Conservation (phyloP, 169 alveolate genomes). For the Cryptosporidium bovis region DNA sequence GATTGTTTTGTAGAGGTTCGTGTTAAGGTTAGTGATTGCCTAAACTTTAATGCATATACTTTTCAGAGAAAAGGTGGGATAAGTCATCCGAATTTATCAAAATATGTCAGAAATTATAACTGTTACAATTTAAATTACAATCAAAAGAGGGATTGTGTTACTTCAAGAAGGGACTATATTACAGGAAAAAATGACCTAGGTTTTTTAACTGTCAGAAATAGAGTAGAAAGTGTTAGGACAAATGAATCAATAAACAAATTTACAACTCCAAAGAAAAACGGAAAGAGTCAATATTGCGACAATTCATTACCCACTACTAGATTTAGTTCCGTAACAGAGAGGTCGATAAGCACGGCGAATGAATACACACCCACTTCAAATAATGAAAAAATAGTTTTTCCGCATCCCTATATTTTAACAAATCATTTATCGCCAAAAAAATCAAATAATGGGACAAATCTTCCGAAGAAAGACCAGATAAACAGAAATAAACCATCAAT, state of each 20-base stretch:
- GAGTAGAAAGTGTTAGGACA: neutral
- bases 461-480: neutral
- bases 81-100: neutral
- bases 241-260: neutral
- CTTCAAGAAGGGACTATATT: neutral
- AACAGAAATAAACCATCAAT: neutral
- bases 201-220: neutral
- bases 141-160: neutral
- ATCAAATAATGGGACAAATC: neutral
- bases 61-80: no score
- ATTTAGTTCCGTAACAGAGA: neutral
- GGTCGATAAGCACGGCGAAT: neutral
- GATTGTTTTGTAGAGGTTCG: no score
- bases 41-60: neutral
- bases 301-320: neutral
- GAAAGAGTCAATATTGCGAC: neutral
- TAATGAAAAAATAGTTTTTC: neutral
- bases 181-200: neutral
- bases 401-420: constrained; percentile 5
- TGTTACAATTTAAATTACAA: neutral
- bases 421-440: constrained; percentile 8
- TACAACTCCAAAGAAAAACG: neutral
- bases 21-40: neutral
- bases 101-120: neutral
- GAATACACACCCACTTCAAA: neutral